Evolutionary conservation across 768 basidiomycete species (phyloP).

Genomic region (Pholiota molesta): DNA sequence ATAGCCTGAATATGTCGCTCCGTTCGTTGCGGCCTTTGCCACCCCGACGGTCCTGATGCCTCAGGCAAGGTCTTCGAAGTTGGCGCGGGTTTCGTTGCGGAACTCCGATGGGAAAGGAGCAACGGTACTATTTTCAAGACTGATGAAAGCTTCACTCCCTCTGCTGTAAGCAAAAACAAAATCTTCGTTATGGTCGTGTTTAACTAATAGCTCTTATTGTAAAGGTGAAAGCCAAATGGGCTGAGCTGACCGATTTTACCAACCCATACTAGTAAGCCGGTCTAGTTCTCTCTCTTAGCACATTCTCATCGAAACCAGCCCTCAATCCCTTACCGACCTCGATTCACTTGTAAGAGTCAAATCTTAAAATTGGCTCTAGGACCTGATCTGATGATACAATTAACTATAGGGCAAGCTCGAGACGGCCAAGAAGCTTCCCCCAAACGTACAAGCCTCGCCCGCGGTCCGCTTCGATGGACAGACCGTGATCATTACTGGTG

Average conservation of each 20-base stretch:
- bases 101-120: slow-evolving; percentile 93
- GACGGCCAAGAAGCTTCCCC: slow-evolving; percentile 58
- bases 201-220: slow-evolving; percentile 2
- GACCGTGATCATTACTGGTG: slow-evolving; percentile 93
- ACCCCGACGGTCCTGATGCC: slow-evolving; percentile 81
- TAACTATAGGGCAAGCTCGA: slow-evolving; percentile 56
- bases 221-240: slow-evolving; percentile 84
- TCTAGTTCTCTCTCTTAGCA: neutral
- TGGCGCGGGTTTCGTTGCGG: slow-evolving; percentile 90
- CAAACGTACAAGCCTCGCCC: slow-evolving; percentile 71
- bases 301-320: slow-evolving; percentile 45
- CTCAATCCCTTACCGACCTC: slow-evolving; percentile 62
- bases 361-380: neutral
- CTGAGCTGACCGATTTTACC: slow-evolving; percentile 78
- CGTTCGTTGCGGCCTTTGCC: slow-evolving; percentile 89
- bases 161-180: slow-evolving; percentile 61
- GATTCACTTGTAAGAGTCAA: slow-evolving; percentile 50
- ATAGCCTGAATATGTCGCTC: slow-evolving; percentile 90
- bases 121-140: slow-evolving; percentile 88
- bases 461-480: slow-evolving; percentile 84
- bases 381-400: neutral
- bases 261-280: slow-evolving; percentile 64
- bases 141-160: slow-evolving; percentile 90
- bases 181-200: neutral
- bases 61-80: slow-evolving; percentile 88